Evolutionary conservation across 345 rosid species (phyloP), one percentile per base, ranked within the genome.

Genomic region (Linum trigynum): DNA sequence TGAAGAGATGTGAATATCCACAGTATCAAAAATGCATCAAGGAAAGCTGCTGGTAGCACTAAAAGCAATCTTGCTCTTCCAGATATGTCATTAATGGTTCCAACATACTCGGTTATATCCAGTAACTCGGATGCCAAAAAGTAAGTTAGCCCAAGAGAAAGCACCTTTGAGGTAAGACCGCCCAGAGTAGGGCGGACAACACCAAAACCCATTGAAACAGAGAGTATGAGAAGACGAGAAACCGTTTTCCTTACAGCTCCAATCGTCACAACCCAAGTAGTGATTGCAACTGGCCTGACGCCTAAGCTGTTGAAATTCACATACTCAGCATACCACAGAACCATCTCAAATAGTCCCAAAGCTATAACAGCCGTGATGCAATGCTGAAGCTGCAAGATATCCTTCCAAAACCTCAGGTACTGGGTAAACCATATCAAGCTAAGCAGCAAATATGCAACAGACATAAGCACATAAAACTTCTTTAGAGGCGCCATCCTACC

Each of bases 161-260:
- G 83, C 71, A 94, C 97, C 82, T 94, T 94, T 4, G 96, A 83
- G 55, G 97, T 90, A 76, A 94, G 92, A 65, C 96, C 99, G 65
- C 99, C 99, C 57, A 94, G 94, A 62, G 97, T 94, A 56, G 97
- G 92, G 71, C 96, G 78, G 39, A 94, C 96, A 69, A 94, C 99
- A 72, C 99, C 99, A 65, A 85, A 94, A 55, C 99, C 99, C 97
- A 94, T 94, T 38, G 99, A 87, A 70, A 90, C 86, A 66, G 78
- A 82, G 41, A 94, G 95, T 15, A 90, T 78, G 57, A 94, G 86
- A 63, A 94, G 80, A 65, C 95, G 86, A 5, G 96, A 78, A 58
- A 90, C 71, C 3, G 95, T 84, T 69, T 84, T 89, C 60, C 90
- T 83, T 39, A 88, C 63, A 63, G 97, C 89, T 62, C 97, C 99